phyloP scores from a whole-genome alignment of 176 grass and related monocot genomes.

The Oryza officinalis region DNA sequence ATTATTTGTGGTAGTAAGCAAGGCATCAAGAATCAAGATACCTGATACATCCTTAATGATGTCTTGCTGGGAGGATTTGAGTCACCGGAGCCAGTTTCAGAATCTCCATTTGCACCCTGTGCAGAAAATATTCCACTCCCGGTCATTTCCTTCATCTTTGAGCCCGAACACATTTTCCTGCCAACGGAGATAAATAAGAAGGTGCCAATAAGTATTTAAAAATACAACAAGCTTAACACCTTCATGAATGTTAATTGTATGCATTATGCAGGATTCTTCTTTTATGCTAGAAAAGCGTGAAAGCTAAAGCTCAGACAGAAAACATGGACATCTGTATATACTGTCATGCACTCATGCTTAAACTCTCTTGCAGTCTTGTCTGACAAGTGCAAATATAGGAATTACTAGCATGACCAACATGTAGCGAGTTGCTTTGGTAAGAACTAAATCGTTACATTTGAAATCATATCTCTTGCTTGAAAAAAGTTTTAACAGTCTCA shows the following conservation, averaged over 20 bases:
- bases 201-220: background rate
- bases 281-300: background rate
- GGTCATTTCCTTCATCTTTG: slow-evolving; percentile 61
- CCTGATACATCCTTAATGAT: slow-evolving; percentile 59
- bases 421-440: background rate
- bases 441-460: background rate
- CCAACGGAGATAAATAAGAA: background rate
- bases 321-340: background rate
- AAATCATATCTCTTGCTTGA: background rate
- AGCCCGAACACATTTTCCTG: slow-evolving; percentile 63
- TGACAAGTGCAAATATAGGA: background rate
- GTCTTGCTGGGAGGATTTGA: slow-evolving; percentile 43
- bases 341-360: background rate
- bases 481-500: background rate
- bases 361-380: background rate
- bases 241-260: slow-evolving; percentile 1
- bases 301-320: background rate
- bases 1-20: background rate
- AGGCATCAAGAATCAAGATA: background rate
- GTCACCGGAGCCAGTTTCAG: slow-evolving; percentile 31
- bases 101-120: slow-evolving; percentile 30
- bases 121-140: slow-evolving; percentile 61
- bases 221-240: slow-evolving; percentile 10
- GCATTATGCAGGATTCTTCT: background rate
- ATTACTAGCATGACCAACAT: background rate